Evolutionary conservation across 2,329 filamentous ascomycete species (phyloP).

Genomic region (Chaetomium sp.): DNA sequence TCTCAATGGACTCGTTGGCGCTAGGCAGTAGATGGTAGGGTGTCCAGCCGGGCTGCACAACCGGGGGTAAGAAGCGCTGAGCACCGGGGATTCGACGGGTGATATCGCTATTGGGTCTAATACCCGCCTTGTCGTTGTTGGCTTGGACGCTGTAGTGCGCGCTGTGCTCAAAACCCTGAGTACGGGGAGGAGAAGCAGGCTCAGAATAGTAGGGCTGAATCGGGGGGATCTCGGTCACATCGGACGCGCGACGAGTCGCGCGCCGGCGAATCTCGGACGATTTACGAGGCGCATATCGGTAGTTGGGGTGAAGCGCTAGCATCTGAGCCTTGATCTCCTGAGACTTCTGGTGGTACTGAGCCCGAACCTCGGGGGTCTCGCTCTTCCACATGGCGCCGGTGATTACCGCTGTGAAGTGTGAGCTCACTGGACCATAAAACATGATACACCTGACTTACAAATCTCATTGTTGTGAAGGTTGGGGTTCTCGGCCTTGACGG

Average conservation of each 20-base stretch:
- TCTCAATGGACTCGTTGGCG: not conserved
- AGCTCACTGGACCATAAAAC: conserved; percentile 23
- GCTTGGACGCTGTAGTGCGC: conserved; percentile 1
- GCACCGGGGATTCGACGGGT: conserved; percentile 19
- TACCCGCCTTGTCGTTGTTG: conserved; percentile 11
- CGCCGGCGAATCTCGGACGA: conserved; percentile 29
- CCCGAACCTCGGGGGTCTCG: conserved; percentile 33
- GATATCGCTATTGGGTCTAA: conserved; percentile 18
- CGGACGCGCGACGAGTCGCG: not conserved
- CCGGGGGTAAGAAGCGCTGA: conserved; percentile 22
- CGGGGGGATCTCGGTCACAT: not conserved
- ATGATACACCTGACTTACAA: conserved; percentile 40
- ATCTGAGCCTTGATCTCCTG: conserved; percentile 22
- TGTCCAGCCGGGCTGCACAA: conserved; percentile 17
- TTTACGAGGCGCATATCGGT: conserved; percentile 46
- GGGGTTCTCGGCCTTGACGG: conserved; percentile 41
- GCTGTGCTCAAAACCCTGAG: conserved; percentile 18
- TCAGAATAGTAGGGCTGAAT: not conserved
- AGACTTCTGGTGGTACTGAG: conserved; percentile 24
- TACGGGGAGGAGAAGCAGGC: not conserved
- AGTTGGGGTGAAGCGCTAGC: conserved; percentile 38
- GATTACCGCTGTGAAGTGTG: conserved; percentile 40
- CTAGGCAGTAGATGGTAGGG: conserved; percentile 18
- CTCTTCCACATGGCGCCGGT: conserved; percentile 44
- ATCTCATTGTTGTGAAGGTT: conserved; percentile 47